phyloP scores from a whole-genome alignment of 805 yeast genomes.

The Osmozyma mogii region DNA sequence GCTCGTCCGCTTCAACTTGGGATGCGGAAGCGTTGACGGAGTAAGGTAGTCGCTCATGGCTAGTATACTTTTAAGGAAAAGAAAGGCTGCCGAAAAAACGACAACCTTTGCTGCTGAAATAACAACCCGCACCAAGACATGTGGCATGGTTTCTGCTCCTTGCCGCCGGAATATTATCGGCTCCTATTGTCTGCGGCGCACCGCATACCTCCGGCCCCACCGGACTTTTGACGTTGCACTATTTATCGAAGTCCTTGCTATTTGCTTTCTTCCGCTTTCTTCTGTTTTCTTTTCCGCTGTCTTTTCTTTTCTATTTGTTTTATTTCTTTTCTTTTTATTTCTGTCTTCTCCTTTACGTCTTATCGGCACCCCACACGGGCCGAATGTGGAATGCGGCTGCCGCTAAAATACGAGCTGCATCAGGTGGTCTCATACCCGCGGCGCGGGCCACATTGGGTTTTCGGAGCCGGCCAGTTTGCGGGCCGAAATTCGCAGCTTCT shows the following conservation, averaged over 20 bases:
- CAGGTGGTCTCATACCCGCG: background rate
- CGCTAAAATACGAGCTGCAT: background rate
- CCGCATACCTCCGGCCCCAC: slow-evolving; percentile 1
- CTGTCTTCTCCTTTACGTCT: background rate
- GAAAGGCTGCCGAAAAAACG: background rate
- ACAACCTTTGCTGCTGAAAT: background rate
- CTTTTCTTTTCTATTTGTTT: no score
- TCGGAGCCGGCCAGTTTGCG: background rate
- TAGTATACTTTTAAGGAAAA: background rate
- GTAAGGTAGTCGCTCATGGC: slow-evolving; percentile 31
- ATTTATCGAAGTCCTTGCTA: background rate
- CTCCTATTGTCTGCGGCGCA: background rate
- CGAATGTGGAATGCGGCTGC: background rate
- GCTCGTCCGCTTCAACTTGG: slow-evolving; percentile 60
- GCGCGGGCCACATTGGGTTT: background rate
- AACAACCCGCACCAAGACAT: background rate
- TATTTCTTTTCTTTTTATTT: no score
- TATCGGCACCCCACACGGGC: background rate
- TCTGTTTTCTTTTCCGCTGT: no score
- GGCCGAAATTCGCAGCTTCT: no score
- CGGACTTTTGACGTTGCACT: background rate
- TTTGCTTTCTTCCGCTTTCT: background rate
- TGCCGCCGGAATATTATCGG: background rate
- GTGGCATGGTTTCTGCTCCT: background rate
- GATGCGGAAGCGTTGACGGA: slow-evolving; percentile 30